Base-by-base conservation (phyloP, 1,284 basidiomycete species). In the Puccinia coronata region DNA sequence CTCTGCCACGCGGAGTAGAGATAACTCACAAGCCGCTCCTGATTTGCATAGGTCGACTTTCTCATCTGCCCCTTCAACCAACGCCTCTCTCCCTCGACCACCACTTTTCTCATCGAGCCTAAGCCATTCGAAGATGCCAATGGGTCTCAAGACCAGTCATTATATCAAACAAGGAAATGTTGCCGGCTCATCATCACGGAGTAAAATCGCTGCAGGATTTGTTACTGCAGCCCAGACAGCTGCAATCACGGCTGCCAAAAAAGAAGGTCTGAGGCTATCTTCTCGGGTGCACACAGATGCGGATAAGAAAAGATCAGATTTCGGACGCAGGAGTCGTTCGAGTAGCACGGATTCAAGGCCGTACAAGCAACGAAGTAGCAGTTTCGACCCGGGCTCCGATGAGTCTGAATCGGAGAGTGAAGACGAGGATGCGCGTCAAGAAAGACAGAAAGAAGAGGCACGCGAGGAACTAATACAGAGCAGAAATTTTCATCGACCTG, bases 381-480 rank as follows among this genome's bases (percentile, higher is more conserved):
- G 34, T 31, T n/a, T n/a, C n/a, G 25, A 39, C 23, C 47, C 4
- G n/a, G 31, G 3, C 34, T 39, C 51, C n/a, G 47, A 74, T 59
- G 49, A 59, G 25, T 39, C 72, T 31, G 65, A 70, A n/a, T 80
- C 77, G 20, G 77, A 80, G 31, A 80, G 77, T 72, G 77, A 80
- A 59, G 77, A 80, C 41, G 77, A 80, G 41, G 77, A 80, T 70
- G 77, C 77, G 20, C 65, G 67, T 2, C 65, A 67, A 55, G 77
- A 80, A 57, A 70, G 77, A n/a, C 77, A 70, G 28, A 80, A 80
- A 49, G 77, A 80, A 70, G 77, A 61, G n/a, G 77, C 65, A 25
- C 47, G 77, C n/a, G 77, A 80, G 72, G 77, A 67, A n/a, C 25
- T 80, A 31, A 80, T 80, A n/a, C 53, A 67, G 36, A 80, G 77